Conservation (phyloP, 345 rosid genomes). For the Camelina neglecta region DNA sequence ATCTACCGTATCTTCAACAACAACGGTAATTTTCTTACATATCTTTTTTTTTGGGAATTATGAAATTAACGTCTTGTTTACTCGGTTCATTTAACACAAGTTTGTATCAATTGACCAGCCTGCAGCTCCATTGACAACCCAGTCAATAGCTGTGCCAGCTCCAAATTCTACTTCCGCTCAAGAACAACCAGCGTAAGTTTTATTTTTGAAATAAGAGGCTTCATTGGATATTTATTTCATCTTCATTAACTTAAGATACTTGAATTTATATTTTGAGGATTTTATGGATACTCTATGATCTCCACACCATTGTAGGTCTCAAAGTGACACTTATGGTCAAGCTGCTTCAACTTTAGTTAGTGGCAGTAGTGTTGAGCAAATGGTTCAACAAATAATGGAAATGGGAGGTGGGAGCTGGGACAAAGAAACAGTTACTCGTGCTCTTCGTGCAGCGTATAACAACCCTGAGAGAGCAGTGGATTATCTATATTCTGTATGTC, state of each 20-base stretch:
- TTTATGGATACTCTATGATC: background rate
- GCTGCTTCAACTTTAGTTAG: conserved; percentile 91
- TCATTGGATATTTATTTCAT: background rate
- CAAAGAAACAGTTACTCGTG: conserved; percentile 86
- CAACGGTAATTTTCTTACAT: conserved; percentile 28
- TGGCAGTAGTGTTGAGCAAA: conserved; percentile 71
- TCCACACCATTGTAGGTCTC: conserved; percentile 48
- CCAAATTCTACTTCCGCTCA: conserved; percentile 46
- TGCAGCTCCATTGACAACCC: conserved; percentile 26
- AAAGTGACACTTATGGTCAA: conserved; percentile 62
- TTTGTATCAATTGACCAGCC: conserved; percentile 18
- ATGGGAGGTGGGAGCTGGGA: conserved; percentile 98
- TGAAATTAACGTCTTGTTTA: conserved; percentile 11
- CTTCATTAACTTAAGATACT: background rate
- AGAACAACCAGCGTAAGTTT: conserved; percentile 59
- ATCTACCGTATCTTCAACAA: conserved; percentile 45
- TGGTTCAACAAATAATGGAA: conserved; percentile 85
- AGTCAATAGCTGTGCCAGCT: conserved; percentile 49
- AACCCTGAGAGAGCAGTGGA: conserved; percentile 99
- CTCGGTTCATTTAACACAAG: conserved; percentile 13
- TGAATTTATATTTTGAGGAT: conserved; percentile 9
- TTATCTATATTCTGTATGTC: conserved; percentile 83
- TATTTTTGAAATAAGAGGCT: conserved; percentile 12
- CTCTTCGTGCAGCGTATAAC: conserved; percentile 96
- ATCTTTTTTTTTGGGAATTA: conserved; percentile 9